phyloP scores from a whole-genome alignment of 2,329 filamentous ascomycete genomes.

The Aspergillus novofumigatus region DNA sequence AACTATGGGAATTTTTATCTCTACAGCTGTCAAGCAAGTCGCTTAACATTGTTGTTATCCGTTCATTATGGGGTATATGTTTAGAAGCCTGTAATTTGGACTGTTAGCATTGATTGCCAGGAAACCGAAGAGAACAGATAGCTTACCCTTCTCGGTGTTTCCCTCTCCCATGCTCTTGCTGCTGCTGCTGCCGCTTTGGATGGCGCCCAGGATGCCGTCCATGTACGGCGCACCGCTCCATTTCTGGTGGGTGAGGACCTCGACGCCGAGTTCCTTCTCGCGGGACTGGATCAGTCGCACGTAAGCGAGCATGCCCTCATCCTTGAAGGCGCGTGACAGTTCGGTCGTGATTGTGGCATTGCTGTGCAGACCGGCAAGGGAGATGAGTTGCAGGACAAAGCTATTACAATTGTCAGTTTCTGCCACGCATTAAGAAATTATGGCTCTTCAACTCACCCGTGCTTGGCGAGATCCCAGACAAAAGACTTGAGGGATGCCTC shows the following conservation, averaged over 20 bases:
- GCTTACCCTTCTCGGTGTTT: constrained; percentile 66
- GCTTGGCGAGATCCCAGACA: constrained; percentile 90
- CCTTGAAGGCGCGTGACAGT: constrained; percentile 76
- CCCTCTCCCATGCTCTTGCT: constrained; percentile 94
- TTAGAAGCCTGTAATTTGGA: neutral
- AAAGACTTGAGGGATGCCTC: constrained; percentile 80
- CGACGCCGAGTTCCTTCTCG: constrained; percentile 86
- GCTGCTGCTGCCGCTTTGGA: constrained; percentile 84
- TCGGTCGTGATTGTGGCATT: constrained; percentile 65
- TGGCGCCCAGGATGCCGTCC: constrained; percentile 82
- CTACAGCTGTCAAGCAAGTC: neutral
- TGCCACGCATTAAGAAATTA: neutral
- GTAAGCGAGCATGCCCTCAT: constrained; percentile 93
- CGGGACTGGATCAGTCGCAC: constrained; percentile 86
- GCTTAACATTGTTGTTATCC: neutral
- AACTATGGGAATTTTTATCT: neutral
- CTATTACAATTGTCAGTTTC: constrained; percentile 20
- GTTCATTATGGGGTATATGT: neutral
- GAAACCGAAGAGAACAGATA: neutral
- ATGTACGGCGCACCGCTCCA: constrained; percentile 69
- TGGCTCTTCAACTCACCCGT: constrained; percentile 60
- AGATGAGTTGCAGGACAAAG: constrained; percentile 62
- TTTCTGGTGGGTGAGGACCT: constrained; percentile 93
- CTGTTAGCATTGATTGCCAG: neutral
- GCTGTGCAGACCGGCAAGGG: constrained; percentile 60